Conservation (phyloP, 805 yeast genomes). For the Ascoidea rubescens region DNA sequence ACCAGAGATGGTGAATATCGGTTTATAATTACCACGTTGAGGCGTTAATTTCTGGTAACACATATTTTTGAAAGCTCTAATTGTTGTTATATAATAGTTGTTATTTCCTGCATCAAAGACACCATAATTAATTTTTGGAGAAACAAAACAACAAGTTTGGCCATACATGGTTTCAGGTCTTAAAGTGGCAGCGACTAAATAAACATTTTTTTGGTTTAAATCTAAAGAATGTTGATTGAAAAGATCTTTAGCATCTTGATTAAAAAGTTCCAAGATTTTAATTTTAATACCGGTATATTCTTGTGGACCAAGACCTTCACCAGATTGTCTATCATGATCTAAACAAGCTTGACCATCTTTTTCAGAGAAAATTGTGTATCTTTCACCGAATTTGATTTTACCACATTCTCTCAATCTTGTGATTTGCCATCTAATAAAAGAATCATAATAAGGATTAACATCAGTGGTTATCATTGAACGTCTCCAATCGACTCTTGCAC, state of each 20-base stretch:
- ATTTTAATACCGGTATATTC: constrained; percentile 93
- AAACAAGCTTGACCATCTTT: constrained; percentile 99
- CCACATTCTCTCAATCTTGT: constrained; percentile 71
- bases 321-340: constrained; percentile 96
- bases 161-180: constrained; percentile 99
- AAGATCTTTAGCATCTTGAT: constrained; percentile 39
- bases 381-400: constrained; percentile 94
- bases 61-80: constrained; percentile 96
- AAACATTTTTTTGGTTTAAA: constrained; percentile 47
- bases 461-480: constrained; percentile 93
- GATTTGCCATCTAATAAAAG: constrained; percentile 95
- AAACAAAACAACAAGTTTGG: constrained; percentile 94
- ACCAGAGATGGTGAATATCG: constrained; percentile 54
- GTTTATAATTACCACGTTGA: constrained; percentile 59
- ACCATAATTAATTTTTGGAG: constrained; percentile 89
- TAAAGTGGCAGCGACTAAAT: constrained; percentile 88
- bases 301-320: constrained; percentile 95
- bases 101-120: constrained; percentile 71
- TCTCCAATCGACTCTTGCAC: constrained; percentile 97
- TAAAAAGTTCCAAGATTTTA: constrained; percentile 39
- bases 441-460: constrained; percentile 87
- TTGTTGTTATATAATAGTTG: constrained; percentile 73
- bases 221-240: constrained; percentile 30
- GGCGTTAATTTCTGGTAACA: constrained; percentile 89
- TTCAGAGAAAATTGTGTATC: constrained; percentile 94